A percentile compares a stretch with the other conserved stretches of the same genome.
These are phyloP conservation scores for Trametes maxima DNA, from an alignment of 768 basidiomycete genomes.

Conservation along the genomic window DNA sequence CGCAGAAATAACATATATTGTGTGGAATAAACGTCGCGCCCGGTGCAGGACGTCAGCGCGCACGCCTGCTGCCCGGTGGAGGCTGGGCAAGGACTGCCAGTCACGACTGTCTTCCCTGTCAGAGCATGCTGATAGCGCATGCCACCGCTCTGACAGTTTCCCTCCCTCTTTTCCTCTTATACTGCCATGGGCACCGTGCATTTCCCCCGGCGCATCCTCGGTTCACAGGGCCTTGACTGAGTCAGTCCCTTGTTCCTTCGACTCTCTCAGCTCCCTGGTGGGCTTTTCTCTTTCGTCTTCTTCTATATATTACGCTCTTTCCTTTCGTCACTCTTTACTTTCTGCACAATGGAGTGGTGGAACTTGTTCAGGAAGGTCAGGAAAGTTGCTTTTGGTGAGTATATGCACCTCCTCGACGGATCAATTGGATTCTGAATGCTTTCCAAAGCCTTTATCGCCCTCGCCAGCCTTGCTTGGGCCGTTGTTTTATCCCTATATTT, in stretches of 20 bases:
- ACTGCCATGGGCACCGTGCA: conserved; percentile 4
- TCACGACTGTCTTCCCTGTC: conserved; percentile 22
- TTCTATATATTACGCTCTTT: conserved; percentile 9
- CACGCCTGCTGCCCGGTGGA: conserved; percentile 1
- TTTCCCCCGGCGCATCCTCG: conserved; percentile 12
- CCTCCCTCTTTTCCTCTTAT: conserved; percentile 18
- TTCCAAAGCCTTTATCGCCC: conserved; percentile 24
- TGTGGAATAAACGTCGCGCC: conserved; percentile 1
- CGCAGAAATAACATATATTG: neutral
- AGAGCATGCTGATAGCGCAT: conserved; percentile 3
- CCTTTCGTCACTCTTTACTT: conserved; percentile 5
- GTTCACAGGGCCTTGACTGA: conserved; percentile 33
- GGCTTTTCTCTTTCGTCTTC: conserved; percentile 22
- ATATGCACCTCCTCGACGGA: neutral
- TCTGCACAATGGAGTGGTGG: conserved; percentile 33
- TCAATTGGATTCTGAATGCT: neutral
- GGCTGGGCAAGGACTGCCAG: conserved; percentile 8
- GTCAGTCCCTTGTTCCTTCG: conserved; percentile 32
- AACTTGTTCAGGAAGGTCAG: conserved; percentile 26
- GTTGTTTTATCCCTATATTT: conserved; percentile 29
- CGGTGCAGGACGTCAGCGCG: conserved; percentile 13
- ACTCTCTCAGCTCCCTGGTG: conserved; percentile 32
- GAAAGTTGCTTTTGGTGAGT: conserved; percentile 29
- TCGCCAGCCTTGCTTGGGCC: conserved; percentile 28
- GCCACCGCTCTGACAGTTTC: conserved; percentile 18